These are phyloP conservation scores for Meredithiella fracta DNA, from an alignment of 2,329 filamentous ascomycete species.

Conservation along the genomic window DNA sequence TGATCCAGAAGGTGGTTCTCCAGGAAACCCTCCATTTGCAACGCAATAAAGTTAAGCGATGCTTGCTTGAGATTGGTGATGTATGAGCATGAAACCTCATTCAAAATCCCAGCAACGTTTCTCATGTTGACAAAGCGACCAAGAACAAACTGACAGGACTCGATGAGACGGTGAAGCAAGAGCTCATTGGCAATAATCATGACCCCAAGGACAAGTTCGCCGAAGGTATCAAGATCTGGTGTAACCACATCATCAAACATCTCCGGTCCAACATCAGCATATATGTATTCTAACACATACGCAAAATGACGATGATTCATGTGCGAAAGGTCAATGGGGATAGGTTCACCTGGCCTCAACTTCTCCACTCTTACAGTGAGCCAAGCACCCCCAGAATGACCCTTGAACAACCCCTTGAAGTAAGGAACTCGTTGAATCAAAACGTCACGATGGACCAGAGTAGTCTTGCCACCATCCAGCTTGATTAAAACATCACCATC, in stretches of 20 bases:
- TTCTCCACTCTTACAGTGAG: slow-evolving; percentile 47
- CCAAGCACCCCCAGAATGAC: slow-evolving; percentile 76
- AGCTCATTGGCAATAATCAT: slow-evolving; percentile 83
- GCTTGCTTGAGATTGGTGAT: slow-evolving; percentile 76
- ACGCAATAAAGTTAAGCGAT: slow-evolving; percentile 75
- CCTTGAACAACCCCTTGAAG: slow-evolving; percentile 77
- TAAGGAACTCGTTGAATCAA: slow-evolving; percentile 78
- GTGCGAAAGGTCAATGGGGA: slow-evolving; percentile 70
- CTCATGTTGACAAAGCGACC: slow-evolving; percentile 72
- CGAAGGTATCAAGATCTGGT: slow-evolving; percentile 61
- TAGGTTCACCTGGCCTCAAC: slow-evolving; percentile 20
- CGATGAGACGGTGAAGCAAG: slow-evolving; percentile 81
- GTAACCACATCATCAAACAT: slow-evolving; percentile 65
- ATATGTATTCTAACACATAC: slow-evolving; percentile 66
- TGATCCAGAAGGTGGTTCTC: slow-evolving; percentile 78
- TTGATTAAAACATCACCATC: slow-evolving; percentile 68
- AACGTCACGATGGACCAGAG: slow-evolving; percentile 60
- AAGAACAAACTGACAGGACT: slow-evolving; percentile 73
- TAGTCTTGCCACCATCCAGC: slow-evolving; percentile 49
- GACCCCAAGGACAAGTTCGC: slow-evolving; percentile 80
- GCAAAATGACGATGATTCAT: slow-evolving; percentile 57
- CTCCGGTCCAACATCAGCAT: slow-evolving; percentile 64
- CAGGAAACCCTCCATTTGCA: slow-evolving; percentile 81
- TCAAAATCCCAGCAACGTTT: slow-evolving; percentile 73
- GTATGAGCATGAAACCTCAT: slow-evolving; percentile 69